These are phyloP conservation scores for Nemania bipapillata DNA, from an alignment of 2,329 filamentous ascomycete species.

Conservation along the genomic window DNA sequence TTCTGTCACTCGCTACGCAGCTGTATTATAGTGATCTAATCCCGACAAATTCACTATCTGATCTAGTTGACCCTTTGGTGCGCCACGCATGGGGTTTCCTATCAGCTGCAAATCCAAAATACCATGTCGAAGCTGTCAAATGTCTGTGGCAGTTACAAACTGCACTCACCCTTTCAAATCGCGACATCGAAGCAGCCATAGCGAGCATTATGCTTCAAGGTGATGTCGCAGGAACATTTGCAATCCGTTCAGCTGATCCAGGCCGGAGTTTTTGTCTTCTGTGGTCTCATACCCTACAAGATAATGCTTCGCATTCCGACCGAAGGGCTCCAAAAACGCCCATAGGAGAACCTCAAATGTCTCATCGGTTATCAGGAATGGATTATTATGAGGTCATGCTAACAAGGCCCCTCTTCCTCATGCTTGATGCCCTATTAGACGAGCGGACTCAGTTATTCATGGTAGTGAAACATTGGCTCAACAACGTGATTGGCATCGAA, in stretches of 20 bases:
- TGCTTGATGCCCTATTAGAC: constrained; percentile 80
- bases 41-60: constrained; percentile 63
- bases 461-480: constrained; percentile 83
- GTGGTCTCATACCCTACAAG: constrained; percentile 82
- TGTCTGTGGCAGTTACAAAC: constrained; percentile 87
- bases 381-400: constrained; percentile 78
- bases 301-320: constrained; percentile 60
- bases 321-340: constrained; percentile 57
- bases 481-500: constrained; percentile 71
- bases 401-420: constrained; percentile 80
- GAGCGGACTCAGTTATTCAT: constrained; percentile 79
- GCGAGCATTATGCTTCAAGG: constrained; percentile 72
- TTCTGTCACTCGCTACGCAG: constrained; percentile 67
- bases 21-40: constrained; percentile 67
- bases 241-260: constrained; percentile 65
- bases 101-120: constrained; percentile 85
- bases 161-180: constrained; percentile 71
- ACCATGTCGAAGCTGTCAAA: constrained; percentile 91
- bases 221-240: constrained; percentile 61
- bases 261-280: constrained; percentile 77
- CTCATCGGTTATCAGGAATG: constrained; percentile 62
- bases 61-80: constrained; percentile 75
- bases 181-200: constrained; percentile 83
- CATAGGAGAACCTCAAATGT: constrained; percentile 49
- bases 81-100: constrained; percentile 81